Conservation (phyloP, 495 filamentous ascomycete genomes). For the Aspergillus asperescens region DNA sequence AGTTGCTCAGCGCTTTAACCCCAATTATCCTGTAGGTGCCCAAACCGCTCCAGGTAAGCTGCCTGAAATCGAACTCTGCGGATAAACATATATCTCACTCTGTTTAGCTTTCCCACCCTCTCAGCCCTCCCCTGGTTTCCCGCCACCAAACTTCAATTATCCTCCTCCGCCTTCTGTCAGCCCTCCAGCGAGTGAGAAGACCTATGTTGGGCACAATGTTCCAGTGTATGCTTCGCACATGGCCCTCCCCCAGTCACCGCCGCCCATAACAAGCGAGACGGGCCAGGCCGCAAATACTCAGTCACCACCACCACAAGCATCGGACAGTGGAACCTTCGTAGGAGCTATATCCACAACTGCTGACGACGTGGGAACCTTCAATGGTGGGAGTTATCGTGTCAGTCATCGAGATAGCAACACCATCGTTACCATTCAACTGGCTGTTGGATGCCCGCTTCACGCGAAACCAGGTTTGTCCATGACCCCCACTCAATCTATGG, state of each 20-base stretch:
- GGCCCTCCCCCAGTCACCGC: conserved; percentile 1
- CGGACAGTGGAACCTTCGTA: conserved; percentile 20
- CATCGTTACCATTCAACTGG: conserved; percentile 81
- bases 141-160: conserved; percentile 34
- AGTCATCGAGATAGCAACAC: conserved; percentile 90
- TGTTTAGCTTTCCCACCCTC: conserved; percentile 11
- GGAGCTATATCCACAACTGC: conserved; percentile 20
- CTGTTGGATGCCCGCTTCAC: conserved; percentile 77
- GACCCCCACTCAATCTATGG: background rate
- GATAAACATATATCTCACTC: background rate
- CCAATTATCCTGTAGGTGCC: background rate
- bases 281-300: conserved; percentile 3
- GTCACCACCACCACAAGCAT: conserved; percentile 16
- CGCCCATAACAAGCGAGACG: background rate
- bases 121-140: conserved; percentile 20
- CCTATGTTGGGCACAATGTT: conserved; percentile 17
- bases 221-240: conserved; percentile 5
- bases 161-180: conserved; percentile 27
- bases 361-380: conserved; percentile 90
- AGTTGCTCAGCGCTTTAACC: too few species aligned
- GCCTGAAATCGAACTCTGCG: too few species aligned
- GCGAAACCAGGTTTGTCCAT: conserved; percentile 64
- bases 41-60: conserved; percentile 5
- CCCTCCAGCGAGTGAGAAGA: conserved; percentile 20
- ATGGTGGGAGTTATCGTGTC: conserved; percentile 89